Evolutionary conservation across 1,284 basidiomycete genomes (phyloP).

Genomic region (Coriolopsis trogii): DNA sequence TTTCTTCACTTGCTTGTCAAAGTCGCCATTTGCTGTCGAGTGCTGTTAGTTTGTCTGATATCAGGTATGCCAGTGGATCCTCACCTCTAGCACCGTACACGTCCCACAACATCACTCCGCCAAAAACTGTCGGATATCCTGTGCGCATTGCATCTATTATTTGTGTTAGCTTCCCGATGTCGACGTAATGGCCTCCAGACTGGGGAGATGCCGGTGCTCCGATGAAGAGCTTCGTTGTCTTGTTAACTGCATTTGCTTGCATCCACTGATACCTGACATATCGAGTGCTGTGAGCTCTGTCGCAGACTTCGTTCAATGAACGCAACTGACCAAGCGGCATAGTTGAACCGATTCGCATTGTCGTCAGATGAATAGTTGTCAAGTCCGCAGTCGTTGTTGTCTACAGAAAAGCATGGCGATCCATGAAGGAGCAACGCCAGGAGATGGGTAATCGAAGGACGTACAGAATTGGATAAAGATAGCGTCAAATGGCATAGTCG

Average conservation of each 20-base stretch:
- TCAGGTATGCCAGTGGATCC: neutral
- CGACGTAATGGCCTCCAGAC: conserved; percentile 55
- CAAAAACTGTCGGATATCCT: conserved; percentile 58
- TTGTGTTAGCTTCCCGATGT: conserved; percentile 44
- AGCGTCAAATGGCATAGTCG: conserved; percentile 59
- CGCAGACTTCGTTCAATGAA: neutral
- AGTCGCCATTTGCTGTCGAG: conserved; percentile 6
- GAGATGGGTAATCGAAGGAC: conserved; percentile 20
- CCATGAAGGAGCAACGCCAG: neutral
- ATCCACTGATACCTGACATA: conserved; percentile 63
- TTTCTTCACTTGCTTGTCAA: conserved; percentile 1
- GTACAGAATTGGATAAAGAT: conserved; percentile 62
- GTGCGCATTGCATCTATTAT: conserved; percentile 40
- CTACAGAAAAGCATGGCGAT: conserved; percentile 14
- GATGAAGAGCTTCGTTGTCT: conserved; percentile 51
- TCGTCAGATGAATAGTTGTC: conserved; percentile 40
- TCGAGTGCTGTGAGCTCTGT: neutral
- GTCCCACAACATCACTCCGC: conserved; percentile 67
- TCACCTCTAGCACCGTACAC: conserved; percentile 14
- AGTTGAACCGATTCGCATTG: conserved; percentile 51
- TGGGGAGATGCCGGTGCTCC: conserved; percentile 56
- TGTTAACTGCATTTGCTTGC: conserved; percentile 56
- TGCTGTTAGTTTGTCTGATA: neutral
- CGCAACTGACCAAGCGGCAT: conserved; percentile 45
- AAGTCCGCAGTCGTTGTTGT: conserved; percentile 61